These are phyloP conservation scores for Xylaria nigripes DNA, from an alignment of 495 filamentous ascomycete genomes.

Conservation along the genomic window DNA sequence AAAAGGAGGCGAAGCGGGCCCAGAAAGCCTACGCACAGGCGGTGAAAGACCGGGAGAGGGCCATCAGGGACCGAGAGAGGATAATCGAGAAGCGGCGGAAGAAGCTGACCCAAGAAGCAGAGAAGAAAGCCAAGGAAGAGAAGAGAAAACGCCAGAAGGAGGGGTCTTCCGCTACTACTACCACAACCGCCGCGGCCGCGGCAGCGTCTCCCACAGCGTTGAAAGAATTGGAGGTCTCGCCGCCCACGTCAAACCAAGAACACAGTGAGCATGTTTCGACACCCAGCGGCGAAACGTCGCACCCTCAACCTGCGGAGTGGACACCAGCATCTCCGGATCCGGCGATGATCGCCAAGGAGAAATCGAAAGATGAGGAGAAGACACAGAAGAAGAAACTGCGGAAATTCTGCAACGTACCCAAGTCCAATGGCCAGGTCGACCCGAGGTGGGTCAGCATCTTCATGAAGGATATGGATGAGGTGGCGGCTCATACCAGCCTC, in stretches of 20 bases:
- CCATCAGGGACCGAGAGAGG: constrained; percentile 51
- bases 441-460: constrained; percentile 64
- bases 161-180: constrained; percentile 8
- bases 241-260: constrained; percentile 13
- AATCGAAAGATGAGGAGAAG: constrained; percentile 12
- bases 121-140: constrained; percentile 34
- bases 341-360: constrained; percentile 3
- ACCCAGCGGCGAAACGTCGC: not conserved
- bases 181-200: too few relatives aligned
- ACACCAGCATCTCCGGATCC: constrained; percentile 1
- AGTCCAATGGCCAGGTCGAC: constrained; percentile 43
- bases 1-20: constrained; percentile 50
- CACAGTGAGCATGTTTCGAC: constrained; percentile 4
- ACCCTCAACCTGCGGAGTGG: not conserved
- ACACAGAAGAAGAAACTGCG: constrained; percentile 46
- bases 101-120: constrained; percentile 36
- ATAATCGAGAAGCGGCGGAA: constrained; percentile 47
- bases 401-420: constrained; percentile 74
- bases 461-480: constrained; percentile 78
- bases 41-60: constrained; percentile 55
- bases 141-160: constrained; percentile 27
- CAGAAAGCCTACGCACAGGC: constrained; percentile 53
- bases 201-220: constrained; percentile 12
- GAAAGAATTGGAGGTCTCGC: constrained; percentile 18
- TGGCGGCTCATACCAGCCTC: constrained; percentile 74